These are phyloP conservation scores for Gremmenia infestans DNA, from an alignment of 2,329 filamentous ascomycete species.

Conservation along the genomic window DNA sequence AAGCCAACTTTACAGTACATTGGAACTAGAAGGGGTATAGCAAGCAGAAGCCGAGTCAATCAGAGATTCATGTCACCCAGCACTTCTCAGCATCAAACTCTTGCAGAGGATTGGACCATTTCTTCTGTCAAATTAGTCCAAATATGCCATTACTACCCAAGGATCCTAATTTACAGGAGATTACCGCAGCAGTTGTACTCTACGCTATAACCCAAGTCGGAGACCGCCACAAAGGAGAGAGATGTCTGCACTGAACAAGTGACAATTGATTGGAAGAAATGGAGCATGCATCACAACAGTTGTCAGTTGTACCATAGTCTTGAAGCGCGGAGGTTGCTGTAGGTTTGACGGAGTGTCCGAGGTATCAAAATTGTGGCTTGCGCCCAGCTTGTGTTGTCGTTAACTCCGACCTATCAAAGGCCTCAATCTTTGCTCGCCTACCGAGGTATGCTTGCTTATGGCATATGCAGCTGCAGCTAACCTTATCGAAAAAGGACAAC, in stretches of 20 bases:
- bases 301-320: background rate
- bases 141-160: too few species aligned
- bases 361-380: slow-evolving; percentile 15
- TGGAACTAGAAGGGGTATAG: background rate
- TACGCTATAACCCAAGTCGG: background rate
- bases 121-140: too few species aligned
- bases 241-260: background rate
- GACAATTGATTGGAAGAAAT: background rate
- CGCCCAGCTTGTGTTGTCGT: slow-evolving; percentile 19
- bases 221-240: background rate
- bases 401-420: slow-evolving; percentile 1
- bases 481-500: slow-evolving; percentile 13
- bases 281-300: background rate
- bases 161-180: too few species aligned
- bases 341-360: slow-evolving; percentile 15
- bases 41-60: background rate
- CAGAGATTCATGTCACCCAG: background rate
- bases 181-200: too few species aligned
- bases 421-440: background rate
- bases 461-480: slow-evolving; percentile 4
- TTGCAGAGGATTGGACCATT: too few species aligned
- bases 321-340: slow-evolving; percentile 2
- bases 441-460: background rate
- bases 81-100: background rate
- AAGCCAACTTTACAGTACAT: too few species aligned